These are phyloP conservation scores for Harrya chromipes DNA, from an alignment of 768 basidiomycete genomes.

Conservation along the genomic window DNA sequence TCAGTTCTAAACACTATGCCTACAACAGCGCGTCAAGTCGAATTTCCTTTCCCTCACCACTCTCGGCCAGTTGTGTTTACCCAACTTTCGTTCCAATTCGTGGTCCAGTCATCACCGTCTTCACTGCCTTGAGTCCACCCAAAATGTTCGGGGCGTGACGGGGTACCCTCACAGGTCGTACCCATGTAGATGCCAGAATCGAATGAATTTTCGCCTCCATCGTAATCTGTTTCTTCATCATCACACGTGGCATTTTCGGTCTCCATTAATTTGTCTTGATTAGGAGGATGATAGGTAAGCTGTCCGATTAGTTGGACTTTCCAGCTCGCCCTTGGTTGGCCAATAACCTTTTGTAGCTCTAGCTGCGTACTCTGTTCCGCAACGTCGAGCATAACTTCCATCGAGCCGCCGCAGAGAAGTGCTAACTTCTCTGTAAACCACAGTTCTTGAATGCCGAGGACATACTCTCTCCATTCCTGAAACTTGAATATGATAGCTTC, in stretches of 20 bases:
- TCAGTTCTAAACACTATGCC: conserved; percentile 2
- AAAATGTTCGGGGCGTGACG: conserved; percentile 5
- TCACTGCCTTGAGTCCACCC: conserved; percentile 16
- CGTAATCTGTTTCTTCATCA: conserved; percentile 20
- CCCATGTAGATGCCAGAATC: conserved; percentile 28
- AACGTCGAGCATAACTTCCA: conserved; percentile 27
- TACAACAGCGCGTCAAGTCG: neutral
- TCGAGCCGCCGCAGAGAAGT: conserved; percentile 33
- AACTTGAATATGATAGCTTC: conserved; percentile 49
- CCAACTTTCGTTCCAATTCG: neutral
- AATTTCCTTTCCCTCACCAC: conserved; percentile 3
- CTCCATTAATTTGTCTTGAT: conserved; percentile 8
- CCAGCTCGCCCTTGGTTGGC: conserved; percentile 28
- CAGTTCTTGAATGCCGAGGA: conserved; percentile 42
- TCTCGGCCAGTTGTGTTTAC: neutral
- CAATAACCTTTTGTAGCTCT: conserved; percentile 18
- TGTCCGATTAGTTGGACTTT: conserved; percentile 26
- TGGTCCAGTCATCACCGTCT: conserved; percentile 8
- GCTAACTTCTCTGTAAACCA: conserved; percentile 46
- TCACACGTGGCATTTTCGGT: conserved; percentile 15
- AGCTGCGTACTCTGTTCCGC: conserved; percentile 25
- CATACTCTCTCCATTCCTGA: conserved; percentile 48
- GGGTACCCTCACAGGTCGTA: neutral
- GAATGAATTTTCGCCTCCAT: conserved; percentile 20
- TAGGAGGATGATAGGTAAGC: conserved; percentile 5